Evolutionary conservation across 2,329 filamentous ascomycete genomes (phyloP).

Genomic region (Neophaeococcomyces mojaviensis): DNA sequence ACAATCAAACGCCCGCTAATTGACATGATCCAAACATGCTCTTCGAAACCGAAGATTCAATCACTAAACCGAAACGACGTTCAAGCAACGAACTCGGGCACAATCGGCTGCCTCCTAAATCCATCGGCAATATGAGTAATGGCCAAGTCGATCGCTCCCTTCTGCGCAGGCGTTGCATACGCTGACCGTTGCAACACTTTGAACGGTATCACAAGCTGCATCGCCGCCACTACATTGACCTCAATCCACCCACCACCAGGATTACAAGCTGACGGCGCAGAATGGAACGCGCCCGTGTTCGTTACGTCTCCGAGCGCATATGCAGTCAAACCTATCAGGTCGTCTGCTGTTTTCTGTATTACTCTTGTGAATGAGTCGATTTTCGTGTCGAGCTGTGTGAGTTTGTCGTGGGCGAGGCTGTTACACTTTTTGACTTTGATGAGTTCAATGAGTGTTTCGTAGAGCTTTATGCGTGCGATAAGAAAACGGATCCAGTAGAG

Average conservation of each 20-base stretch:
- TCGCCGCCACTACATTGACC: constrained; percentile 21
- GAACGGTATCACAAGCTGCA: constrained; percentile 22
- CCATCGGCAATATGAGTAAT: constrained; percentile 23
- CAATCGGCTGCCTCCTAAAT: constrained; percentile 16
- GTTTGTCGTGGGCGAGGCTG: not conserved
- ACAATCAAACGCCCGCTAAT: no score
- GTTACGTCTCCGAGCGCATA: constrained; percentile 22
- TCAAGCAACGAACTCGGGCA: not conserved
- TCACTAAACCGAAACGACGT: no score
- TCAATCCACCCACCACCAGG: constrained; percentile 10
- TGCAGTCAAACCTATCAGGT: constrained; percentile 19
- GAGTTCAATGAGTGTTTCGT: constrained; percentile 20
- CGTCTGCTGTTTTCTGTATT: constrained; percentile 3
- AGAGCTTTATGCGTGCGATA: constrained; percentile 21
- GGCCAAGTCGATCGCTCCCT: constrained; percentile 21
- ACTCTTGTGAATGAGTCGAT: constrained; percentile 10
- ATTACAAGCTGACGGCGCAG: constrained; percentile 12
- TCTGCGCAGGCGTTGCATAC: constrained; percentile 17
- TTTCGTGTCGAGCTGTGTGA: constrained; percentile 4
- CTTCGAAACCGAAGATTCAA: no score
- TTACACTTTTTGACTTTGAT: constrained; percentile 8
- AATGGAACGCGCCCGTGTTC: constrained; percentile 14
- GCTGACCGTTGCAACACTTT: constrained; percentile 19
- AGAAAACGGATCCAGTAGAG: constrained; percentile 21
- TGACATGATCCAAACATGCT: no score